Base-by-base conservation (phyloP, 305 asterid species). In the Fraxinus paxiana region DNA sequence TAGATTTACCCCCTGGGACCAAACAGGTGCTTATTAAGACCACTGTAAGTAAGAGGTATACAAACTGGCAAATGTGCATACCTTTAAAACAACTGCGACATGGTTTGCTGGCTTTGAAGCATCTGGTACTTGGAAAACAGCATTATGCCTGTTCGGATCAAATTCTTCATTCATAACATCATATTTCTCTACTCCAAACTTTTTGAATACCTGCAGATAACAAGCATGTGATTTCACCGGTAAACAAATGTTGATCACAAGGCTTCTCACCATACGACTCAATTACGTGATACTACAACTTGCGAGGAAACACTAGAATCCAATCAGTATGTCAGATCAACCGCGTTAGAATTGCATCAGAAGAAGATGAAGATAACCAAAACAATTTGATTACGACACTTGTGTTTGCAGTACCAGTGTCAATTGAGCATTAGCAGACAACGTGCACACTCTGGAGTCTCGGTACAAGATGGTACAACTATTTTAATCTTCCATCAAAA, bases 41-140 rank as follows among this genome's bases (percentile, higher is more conserved):
- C 22, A 15, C 41, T 31, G 8, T 69, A 69, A 69, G n/a, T 6
- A 69, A 24, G 41, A 30, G 74, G 24, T 2, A 28, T 67, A 26
- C 17, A 28, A 67, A 67, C 17, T 12, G 74, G 34, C 41, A 69
- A 69, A 31, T 69, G 41, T 13, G 12, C 75, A 69, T 86, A 96
- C 99, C 99, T 96, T 96, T 13, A 96, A 88, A 77, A 94, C 98
- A 80, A 87, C 91, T 69, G 93, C 97, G 70, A 96, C 93, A 48
- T 82, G 91, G 38, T 87, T 92, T 1, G 96, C 90, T 71, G 97
- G 93, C 87, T 92, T 96, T 43, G 96, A 87, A 87, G 97, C 90
- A 83, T 92, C 97, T 6, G 99, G 97, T 70, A 92, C 97, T 88
- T 96, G 97, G 85, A 94, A 96, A 76, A 92, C 94, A 4, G 99